Evolutionary conservation across 768 basidiomycete genomes (phyloP), one percentile per base, ranked within the genome.

Genomic region (Lentinula boryana): DNA sequence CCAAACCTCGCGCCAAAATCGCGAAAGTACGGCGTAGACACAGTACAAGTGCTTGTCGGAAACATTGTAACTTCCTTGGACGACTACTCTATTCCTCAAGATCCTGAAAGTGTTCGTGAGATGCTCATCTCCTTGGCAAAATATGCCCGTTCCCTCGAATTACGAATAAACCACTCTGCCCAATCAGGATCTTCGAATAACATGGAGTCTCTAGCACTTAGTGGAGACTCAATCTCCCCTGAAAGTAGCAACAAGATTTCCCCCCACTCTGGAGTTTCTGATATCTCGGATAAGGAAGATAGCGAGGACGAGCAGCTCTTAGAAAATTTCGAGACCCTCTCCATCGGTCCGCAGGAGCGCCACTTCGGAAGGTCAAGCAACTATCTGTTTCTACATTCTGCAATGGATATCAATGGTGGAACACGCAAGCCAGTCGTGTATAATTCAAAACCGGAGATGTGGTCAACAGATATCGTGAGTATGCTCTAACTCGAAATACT

Each of bases 101-200:
- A 50, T 49, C 41, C 57, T 31, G 57, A 58, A n/a, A 58, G 48
- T 36, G 48, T 58, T 48, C 57, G 57, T 21, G 55, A 56, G n/a
- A 56, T 56, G 40, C 48, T 61, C 36, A 53, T 61, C 68, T 69
- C 33, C 71, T 75, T 53, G 64, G 49, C 16, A 59, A 68, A 9
- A 7, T 62, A n/a, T 31, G 63, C 27, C 62, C 64, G 40, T 16
- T 53, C 40, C 52, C 51, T 59, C 41, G 58, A 59, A 35, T 18
- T 46, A 27, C 55, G 55, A 40, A 27, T 56, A 10, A 56, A 56
- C 16, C 55, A 31, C 6, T 56, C 55, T 41, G 7, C 18, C 8
- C n/a, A 53, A 21, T 16, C 27, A 12, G 35, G 10, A 18, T 48
- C 57, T 1, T 35, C 18, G n/a, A 32, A 23, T 13, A 49, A 13